Evolutionary conservation across 805 yeast genomes (phyloP).

Genomic region (Starmerella sirachaensis): DNA sequence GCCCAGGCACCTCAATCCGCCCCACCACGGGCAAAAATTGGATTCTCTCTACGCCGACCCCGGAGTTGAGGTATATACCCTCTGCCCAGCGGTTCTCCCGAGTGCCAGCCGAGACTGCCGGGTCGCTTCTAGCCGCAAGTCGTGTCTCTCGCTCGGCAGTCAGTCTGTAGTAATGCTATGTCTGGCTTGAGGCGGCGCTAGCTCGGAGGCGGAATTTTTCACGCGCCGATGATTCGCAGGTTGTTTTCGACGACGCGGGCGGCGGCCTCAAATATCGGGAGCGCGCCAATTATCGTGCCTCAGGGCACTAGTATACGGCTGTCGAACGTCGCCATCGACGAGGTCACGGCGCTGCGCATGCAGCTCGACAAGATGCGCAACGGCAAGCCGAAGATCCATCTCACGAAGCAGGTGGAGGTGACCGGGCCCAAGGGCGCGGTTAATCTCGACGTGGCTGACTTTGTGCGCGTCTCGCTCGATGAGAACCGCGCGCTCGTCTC

Average conservation of each 20-base stretch:
- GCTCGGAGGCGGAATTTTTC: not conserved
- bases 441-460: conserved; percentile 56
- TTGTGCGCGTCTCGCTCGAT: conserved; percentile 36
- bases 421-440: conserved; percentile 70
- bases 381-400: conserved; percentile 46
- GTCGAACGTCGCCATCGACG: conserved; percentile 22
- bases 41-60: conserved; percentile 1
- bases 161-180: too few relatives aligned
- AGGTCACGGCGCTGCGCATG: conserved; percentile 32
- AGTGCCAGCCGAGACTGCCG: not conserved
- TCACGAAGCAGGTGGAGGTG: conserved; percentile 49
- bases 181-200: too few relatives aligned
- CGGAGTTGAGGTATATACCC: too few relatives aligned
- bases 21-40: too few relatives aligned
- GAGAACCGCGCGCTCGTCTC: conserved; percentile 37
- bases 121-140: too few relatives aligned
- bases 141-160: too few relatives aligned
- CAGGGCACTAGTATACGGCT: conserved; percentile 44
- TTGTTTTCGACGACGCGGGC: conserved; percentile 15
- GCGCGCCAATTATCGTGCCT: conserved; percentile 58
- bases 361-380: conserved; percentile 51
- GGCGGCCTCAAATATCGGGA: conserved; percentile 46
- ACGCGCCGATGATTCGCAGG: conserved; percentile 5
- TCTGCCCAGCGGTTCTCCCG: too few relatives aligned
- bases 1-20: too few relatives aligned